phyloP scores from a whole-genome alignment of 164 flowering plant genomes.

The Warburgia ugandensis region DNA sequence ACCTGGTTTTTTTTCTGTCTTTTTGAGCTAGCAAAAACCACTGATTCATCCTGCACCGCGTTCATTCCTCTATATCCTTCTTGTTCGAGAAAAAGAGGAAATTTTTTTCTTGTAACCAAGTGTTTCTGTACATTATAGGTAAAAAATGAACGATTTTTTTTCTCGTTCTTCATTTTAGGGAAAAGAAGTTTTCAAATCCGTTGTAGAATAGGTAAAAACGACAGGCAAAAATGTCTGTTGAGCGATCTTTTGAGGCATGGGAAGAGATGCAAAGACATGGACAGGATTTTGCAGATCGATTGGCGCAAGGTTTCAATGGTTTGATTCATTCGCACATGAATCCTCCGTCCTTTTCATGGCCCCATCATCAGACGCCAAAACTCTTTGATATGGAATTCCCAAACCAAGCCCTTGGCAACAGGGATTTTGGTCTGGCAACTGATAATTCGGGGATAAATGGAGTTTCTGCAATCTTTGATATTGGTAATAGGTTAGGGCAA shows the following conservation, averaged over 20 bases:
- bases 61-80: too few relatives aligned
- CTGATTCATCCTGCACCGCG: too few relatives aligned
- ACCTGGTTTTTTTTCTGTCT: too few relatives aligned
- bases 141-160: too few relatives aligned
- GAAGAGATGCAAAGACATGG: conserved; percentile 97
- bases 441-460: conserved; percentile 46
- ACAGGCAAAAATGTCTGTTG: conserved; percentile 71
- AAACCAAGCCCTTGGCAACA: conserved; percentile 26
- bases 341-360: conserved; percentile 73
- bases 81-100: too few relatives aligned
- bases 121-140: too few relatives aligned
- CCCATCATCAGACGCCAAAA: conserved; percentile 39
- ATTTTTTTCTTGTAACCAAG: too few relatives aligned
- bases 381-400: conserved; percentile 61
- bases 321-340: conserved; percentile 62
- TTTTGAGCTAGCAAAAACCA: too few relatives aligned
- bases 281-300: conserved; percentile 74
- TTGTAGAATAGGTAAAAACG: too few relatives aligned
- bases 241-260: conserved; percentile 94
- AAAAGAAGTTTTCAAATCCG: too few relatives aligned
- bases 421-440: conserved; percentile 31
- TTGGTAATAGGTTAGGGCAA: conserved; percentile 82
- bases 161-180: too few relatives aligned
- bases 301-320: conserved; percentile 78
- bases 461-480: conserved; percentile 71